phyloP scores from a whole-genome alignment of 192 early-diverging fungal genomes.

The Linnemannia schmuckeri region DNA sequence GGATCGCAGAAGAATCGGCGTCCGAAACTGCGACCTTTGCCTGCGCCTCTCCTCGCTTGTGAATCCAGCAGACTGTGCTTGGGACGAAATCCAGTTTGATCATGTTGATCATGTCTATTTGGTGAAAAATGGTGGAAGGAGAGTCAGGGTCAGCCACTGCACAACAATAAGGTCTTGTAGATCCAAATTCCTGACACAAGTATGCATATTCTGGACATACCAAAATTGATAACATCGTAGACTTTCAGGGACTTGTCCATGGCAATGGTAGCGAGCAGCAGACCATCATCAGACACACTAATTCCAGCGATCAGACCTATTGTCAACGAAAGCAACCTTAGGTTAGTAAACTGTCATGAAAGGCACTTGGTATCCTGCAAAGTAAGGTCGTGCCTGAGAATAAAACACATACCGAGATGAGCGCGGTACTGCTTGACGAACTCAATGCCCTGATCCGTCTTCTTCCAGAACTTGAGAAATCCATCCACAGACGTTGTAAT shows the following conservation, averaged over 20 bases:
- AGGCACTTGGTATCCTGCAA: not conserved
- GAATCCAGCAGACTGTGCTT: constrained; percentile 86
- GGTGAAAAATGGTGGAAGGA: not conserved
- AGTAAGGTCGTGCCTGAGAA: too few relatives aligned
- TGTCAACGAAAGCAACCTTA: not conserved
- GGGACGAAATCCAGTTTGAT: constrained; percentile 85
- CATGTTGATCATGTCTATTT: constrained; percentile 96
- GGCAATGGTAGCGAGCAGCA: constrained; percentile 84
- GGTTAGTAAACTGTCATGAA: not conserved
- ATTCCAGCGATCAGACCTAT: constrained; percentile 67
- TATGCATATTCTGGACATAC: constrained; percentile 47
- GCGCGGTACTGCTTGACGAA: constrained; percentile 98
- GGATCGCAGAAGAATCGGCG: constrained; percentile 73
- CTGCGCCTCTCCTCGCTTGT: constrained; percentile 86
- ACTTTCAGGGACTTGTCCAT: constrained; percentile 92
- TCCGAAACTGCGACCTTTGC: constrained; percentile 90
- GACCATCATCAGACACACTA: constrained; percentile 79
- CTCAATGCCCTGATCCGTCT: constrained; percentile 90
- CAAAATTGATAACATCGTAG: constrained; percentile 97
- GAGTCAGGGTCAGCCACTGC: not conserved
- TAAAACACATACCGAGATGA: constrained; percentile 73
- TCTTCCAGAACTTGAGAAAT: constrained; percentile 99
- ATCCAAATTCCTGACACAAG: not conserved
- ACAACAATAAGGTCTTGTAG: not conserved
- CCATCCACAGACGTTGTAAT: constrained; percentile 96